Evolutionary conservation across 371 early-diverging fungal species (phyloP).

Genomic region (Mucor circinelloides): DNA sequence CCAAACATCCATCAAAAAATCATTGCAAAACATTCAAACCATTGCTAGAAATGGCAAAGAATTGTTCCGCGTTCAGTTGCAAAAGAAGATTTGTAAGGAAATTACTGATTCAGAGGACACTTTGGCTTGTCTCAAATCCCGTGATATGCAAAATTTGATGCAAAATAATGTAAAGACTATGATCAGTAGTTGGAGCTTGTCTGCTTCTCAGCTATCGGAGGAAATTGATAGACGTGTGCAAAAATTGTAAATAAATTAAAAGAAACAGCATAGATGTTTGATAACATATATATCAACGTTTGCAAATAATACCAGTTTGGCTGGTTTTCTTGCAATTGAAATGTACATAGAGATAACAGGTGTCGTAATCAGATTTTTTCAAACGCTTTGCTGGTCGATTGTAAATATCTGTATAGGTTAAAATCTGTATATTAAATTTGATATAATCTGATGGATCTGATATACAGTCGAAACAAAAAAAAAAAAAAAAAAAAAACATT

Average conservation of each 20-base stretch:
- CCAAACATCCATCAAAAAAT: slow-evolving; percentile 25
- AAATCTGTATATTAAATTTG: no score
- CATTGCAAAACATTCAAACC: slow-evolving; percentile 31
- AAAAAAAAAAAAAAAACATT: no score
- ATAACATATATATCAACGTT: no score
- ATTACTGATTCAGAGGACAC: slow-evolving; percentile 23
- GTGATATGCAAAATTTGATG: slow-evolving; percentile 26
- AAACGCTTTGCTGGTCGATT: no score
- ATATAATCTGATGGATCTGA: no score
- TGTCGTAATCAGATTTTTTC: no score
- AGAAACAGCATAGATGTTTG: not conserved
- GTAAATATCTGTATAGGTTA: no score
- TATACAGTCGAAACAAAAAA: no score
- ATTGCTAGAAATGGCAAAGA: slow-evolving; percentile 28
- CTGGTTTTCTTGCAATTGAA: no score
- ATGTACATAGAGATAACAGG: no score
- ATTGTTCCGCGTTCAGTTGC: slow-evolving; percentile 35
- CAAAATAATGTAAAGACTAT: slow-evolving; percentile 33
- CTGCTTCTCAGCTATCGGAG: slow-evolving; percentile 28
- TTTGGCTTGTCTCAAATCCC: slow-evolving; percentile 20
- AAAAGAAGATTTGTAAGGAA: slow-evolving; percentile 35
- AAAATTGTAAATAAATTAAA: slow-evolving; percentile 25
- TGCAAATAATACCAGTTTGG: no score
- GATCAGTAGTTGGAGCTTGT: slow-evolving; percentile 43
- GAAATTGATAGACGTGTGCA: slow-evolving; percentile 46